Base-by-base conservation (phyloP, 108 stramenopile species). In the Fragilaria crotonensis region DNA sequence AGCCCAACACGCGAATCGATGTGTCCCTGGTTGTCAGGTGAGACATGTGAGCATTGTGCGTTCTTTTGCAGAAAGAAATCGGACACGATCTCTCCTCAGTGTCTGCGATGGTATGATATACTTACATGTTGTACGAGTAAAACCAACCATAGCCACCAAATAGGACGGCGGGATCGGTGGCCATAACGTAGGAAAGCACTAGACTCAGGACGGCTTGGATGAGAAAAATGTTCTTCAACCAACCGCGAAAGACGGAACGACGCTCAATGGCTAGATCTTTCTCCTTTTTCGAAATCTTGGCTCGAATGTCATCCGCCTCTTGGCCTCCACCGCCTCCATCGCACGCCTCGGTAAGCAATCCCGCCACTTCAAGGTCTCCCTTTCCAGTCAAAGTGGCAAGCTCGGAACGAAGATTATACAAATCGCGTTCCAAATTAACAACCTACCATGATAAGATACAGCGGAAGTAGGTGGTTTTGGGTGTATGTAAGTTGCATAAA, bases 171-270 rank as follows among this genome's bases (percentile, higher is more conserved):
- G 88, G 87, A 65, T 85, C 69, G 20, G 79, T 85, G 5, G 86
- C 94, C 94, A 98, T 95, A 55, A 94, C 67, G 30, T 78, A 90
- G 17, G 84, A 86, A 0, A 98, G 41, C 1, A 63, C 88, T 56
- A 85, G 76, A 52, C 86, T 85, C 22, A 95, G 55, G 3, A 93
- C 61, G 5, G 97, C 94, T 67, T 98, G 97, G 22, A 79, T 91
- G 0, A 95, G 59, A 50, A 98, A 98, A 0, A 96, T 61, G 61
- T 89, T 86, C 75, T 96, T 96, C 29, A 98, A 77, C 97, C 97
- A 98, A 29, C 89, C 93, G 2, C 90, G 84, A 72, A 98, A 96
- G 22, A 95, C 93, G 41, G 89, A 70, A 14, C 94, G 79, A 22
- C 95, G 95, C 72, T 98, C 97, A 20, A 79, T 68, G 3, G 64